Base-by-base conservation (phyloP, 177 flowering plant genomes). In the Telopea speciosissima region DNA sequence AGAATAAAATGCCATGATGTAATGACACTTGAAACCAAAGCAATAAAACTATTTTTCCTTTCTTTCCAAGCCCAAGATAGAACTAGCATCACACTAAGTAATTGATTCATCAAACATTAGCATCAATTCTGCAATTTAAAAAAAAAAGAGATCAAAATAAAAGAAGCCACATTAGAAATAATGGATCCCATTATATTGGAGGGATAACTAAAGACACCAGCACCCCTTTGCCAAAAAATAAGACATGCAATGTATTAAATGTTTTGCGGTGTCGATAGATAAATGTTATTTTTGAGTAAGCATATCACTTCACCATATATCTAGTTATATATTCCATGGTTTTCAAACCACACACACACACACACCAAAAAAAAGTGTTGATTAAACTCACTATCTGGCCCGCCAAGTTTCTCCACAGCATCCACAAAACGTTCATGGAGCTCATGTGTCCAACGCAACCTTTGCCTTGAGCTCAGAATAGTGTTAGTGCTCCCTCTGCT, bases 361-460 rank as follows among this genome's bases (percentile, higher is more conserved):
- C 40, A 3, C 40, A 3, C 40, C 40, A 24, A 21, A 19, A 23
- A 73, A 4, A n/a, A 17, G 56, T 44, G 24, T 56, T 26, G 33
- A 79, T 33, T 60, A 22, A 44, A 85, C 93, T 90, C 69, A 91
- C 94, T 74, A 79, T 91, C 94, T 69, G 97, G 97, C 22, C 97
- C 97, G 71, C 97, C 97, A 72, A 91, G 97, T 72, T 89, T 92
- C 21, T 86, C 86, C 14, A 91, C 97, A 21, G 97, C 97, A 81
- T 89, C 93, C 72, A 88, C 90, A 81, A 91, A 91, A 63, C 92
- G 90, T 62, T 89, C 94, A 71, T 91, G 97, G 72, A 91, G 97
- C 70, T 91, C 97, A 79, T 86, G 74, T 31, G 94, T 91, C 97
- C 97, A 91, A 62, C 94, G 91, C 75, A 91, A 73, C 42, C 97